Percentiles rank a stretch among this genome's conserved stretches.
Conservation (phyloP, 2,329 filamentous ascomycete species). For the Fusarium sp. region DNA sequence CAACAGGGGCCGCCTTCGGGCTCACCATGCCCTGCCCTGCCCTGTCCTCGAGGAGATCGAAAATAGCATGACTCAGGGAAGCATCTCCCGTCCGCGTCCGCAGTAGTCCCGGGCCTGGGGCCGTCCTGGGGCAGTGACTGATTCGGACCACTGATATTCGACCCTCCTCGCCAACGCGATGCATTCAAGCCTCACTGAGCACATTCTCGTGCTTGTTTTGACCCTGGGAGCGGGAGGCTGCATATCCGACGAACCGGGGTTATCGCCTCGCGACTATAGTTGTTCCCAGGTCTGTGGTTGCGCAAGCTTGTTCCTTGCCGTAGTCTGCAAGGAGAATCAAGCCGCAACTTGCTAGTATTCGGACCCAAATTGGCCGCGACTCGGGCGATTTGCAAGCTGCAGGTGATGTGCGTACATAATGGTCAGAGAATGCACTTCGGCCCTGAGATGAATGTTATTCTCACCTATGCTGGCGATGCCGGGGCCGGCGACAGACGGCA, state of each 20-base stretch:
- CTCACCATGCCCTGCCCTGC: not conserved
- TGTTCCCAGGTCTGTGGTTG: constrained; percentile 33
- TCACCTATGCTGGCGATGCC: not conserved
- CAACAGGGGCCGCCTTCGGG: constrained; percentile 15
- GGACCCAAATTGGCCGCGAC: not conserved
- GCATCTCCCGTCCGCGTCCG: not conserved
- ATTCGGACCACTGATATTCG: constrained; percentile 21
- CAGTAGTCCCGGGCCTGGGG: not conserved
- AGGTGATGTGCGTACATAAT: not conserved
- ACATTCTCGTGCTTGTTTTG: constrained; percentile 7
- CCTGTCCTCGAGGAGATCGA: constrained; percentile 6
- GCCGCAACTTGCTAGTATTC: constrained; percentile 5
- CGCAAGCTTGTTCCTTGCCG: constrained; percentile 34
- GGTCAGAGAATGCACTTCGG: not conserved
- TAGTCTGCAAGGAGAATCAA: constrained; percentile 27
- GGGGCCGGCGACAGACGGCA: not conserved
- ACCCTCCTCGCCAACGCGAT: not conserved
- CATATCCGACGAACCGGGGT: constrained; percentile 40
- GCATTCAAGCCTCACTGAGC: constrained; percentile 8
- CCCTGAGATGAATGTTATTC: not conserved
- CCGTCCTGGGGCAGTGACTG: not conserved
- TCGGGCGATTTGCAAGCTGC: not conserved
- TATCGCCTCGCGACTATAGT: constrained; percentile 15
- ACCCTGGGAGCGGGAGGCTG: constrained; percentile 35
- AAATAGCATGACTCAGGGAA: constrained; percentile 12